Conservation (phyloP, 1,139 yeast species). For the Kluyveromyces sp. region DNA sequence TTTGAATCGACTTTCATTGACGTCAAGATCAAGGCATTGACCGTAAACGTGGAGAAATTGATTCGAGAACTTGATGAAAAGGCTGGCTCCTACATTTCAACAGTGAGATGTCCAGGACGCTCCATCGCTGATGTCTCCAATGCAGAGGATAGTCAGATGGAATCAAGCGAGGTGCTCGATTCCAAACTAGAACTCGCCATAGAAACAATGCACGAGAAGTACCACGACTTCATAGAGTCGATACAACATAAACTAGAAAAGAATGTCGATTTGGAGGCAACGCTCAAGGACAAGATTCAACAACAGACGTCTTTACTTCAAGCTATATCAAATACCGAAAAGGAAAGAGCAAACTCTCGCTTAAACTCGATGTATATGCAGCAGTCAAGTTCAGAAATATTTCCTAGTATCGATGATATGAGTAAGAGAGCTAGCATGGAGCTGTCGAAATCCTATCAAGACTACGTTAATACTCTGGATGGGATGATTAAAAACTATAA, state of each 20-base stretch:
- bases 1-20: conserved; percentile 29
- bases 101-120: background rate
- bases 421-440: conserved; percentile 31
- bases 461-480: conserved; percentile 18
- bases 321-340: conserved; percentile 9
- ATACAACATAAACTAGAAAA: conserved; percentile 20
- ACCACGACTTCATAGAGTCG: conserved; percentile 25
- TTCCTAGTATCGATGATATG: conserved; percentile 31
- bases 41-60: conserved; percentile 23
- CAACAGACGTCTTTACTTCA: conserved; percentile 19
- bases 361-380: conserved; percentile 12
- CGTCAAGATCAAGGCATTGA: conserved; percentile 31
- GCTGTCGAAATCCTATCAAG: conserved; percentile 17
- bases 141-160: background rate
- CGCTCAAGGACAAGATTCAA: conserved; percentile 18
- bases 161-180: conserved; percentile 14
- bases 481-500: conserved; percentile 14
- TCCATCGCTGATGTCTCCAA: background rate
- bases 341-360: conserved; percentile 8
- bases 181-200: conserved; percentile 24
- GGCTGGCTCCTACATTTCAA: background rate
- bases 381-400: conserved; percentile 8
- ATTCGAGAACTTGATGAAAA: conserved; percentile 9
- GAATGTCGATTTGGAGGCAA: conserved; percentile 18
- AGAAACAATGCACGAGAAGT: conserved; percentile 26